phyloP scores from a whole-genome alignment of 1,139 yeast genomes.

The Blastobotrys aristatus region DNA sequence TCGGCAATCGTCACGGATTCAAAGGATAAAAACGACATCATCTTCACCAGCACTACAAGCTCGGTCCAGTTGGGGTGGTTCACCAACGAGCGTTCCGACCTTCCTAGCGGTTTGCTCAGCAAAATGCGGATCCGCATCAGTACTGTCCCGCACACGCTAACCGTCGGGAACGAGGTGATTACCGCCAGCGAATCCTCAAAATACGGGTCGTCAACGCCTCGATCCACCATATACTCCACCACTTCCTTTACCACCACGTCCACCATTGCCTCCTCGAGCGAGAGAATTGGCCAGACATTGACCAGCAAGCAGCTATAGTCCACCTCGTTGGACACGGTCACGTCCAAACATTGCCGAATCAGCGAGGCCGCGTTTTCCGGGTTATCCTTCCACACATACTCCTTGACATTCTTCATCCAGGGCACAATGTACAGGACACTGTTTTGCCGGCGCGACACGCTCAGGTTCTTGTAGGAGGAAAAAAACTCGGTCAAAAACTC shows the following conservation, averaged over 20 bases:
- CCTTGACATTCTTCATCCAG: conserved; percentile 70
- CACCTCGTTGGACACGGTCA: conserved; percentile 44
- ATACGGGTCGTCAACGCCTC: conserved; percentile 64
- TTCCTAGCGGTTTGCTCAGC: conserved; percentile 45
- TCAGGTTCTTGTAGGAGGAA: conserved; percentile 45
- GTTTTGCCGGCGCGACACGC: conserved; percentile 37
- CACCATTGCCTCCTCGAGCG: conserved; percentile 56
- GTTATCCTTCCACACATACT: conserved; percentile 45
- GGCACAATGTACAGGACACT: conserved; percentile 60
- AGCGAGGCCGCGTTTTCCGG: conserved; percentile 57
- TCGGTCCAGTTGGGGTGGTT: conserved; percentile 69
- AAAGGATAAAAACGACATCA: conserved; percentile 64
- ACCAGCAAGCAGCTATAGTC: conserved; percentile 48
- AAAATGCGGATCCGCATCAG: conserved; percentile 47
- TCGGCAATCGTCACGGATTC: conserved; percentile 65
- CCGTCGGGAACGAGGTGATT: conserved; percentile 60
- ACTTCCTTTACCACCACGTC: conserved; percentile 65
- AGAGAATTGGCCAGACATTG: conserved; percentile 66
- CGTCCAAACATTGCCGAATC: conserved; percentile 57
- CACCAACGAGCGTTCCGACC: conserved; percentile 38
- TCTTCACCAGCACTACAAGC: conserved; percentile 60
- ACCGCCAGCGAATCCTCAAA: conserved; percentile 44
- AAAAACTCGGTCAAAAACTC: conserved; percentile 60
- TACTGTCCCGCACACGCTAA: conserved; percentile 66
- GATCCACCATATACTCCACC: conserved; percentile 61